phyloP scores from a whole-genome alignment of 495 filamentous ascomycete genomes.

The Neohortaea acidophila region DNA sequence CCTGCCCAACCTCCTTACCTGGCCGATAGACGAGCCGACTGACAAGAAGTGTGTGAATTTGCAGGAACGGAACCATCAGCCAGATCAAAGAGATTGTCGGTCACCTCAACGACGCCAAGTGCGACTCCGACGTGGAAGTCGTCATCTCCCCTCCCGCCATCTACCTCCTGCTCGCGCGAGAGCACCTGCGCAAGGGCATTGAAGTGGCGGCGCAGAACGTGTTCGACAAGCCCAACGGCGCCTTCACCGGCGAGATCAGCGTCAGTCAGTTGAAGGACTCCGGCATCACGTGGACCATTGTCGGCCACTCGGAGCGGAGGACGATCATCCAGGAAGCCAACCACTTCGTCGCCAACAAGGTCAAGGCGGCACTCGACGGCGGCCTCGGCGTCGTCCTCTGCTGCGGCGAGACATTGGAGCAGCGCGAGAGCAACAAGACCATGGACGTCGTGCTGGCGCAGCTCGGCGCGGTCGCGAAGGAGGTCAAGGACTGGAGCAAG shows the following conservation, averaged over 20 bases:
- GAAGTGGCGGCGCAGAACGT: conserved; percentile 88
- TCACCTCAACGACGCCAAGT: conserved; percentile 64
- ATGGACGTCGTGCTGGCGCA: conserved; percentile 67
- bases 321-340: conserved; percentile 74
- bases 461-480: conserved; percentile 37
- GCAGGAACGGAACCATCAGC: conserved; percentile 88
- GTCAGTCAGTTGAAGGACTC: conserved; percentile 78
- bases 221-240: conserved; percentile 90
- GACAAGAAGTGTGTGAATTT: too few relatives aligned
- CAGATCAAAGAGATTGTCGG: conserved; percentile 76
- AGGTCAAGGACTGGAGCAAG: conserved; percentile 72
- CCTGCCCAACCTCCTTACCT: conserved; percentile 25
- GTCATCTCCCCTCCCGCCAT: conserved; percentile 82
- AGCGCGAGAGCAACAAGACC: conserved; percentile 75
- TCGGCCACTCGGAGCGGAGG: conserved; percentile 87
- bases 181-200: conserved; percentile 52
- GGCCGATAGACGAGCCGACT: conserved; percentile 18
- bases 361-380: conserved; percentile 73
- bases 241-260: conserved; percentile 92
- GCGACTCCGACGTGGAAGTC: conserved; percentile 64
- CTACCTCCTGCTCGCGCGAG: conserved; percentile 74
- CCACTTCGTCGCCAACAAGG: conserved; percentile 78
- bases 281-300: conserved; percentile 73
- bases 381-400: conserved; percentile 87
- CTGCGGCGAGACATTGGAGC: conserved; percentile 86